Evolutionary conservation across 805 yeast species (phyloP), one percentile per base, ranked within the genome.

Genomic region (Soucietia sequanensis): DNA sequence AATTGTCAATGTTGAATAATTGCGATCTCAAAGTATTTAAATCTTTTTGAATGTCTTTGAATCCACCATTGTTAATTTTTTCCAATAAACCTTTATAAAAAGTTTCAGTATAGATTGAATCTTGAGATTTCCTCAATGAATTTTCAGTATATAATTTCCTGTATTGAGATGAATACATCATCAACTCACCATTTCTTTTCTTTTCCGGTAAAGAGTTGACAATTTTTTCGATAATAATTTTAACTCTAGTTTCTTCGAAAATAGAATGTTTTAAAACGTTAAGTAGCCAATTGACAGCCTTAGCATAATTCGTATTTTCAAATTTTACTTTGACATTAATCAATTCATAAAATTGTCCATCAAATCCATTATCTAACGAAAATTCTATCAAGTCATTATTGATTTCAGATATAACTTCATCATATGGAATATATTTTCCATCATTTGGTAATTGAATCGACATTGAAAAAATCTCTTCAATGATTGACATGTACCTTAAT

Each of bases 251-350:
- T 43, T 76, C 79, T 37, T 89, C 96, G 56, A 85, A 87, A 5
- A 76, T 71, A 19, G 84, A 74, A 46, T 76, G 72, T 56, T 76
- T 80, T 47, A 89, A 60, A 13, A 84, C 70, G 38, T 79, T 78
- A 28, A 68, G 60, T 27, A 86, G 65, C 98, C 98, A 93, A 16
- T 78, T 74, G 25, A 90, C 78, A 1, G 91, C 88, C 30, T 72
- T 72, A 0, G 44, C 36, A 52, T 90, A 93, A 38, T 88, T 80
- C 6, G 65, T 68, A 7, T 68, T 65, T 46, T 75, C 80, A 27
- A 82, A 81, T 44, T 79, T 76, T 27, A 90, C 65, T 36, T 68
- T 75, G 8, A 89, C 67, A 38, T 74, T 68, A 24, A 87, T 57
- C 17, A 83, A 54, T 51, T 93, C 97, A 11, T 78, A 76, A 48